These are phyloP conservation scores for Apiotrichum sp. DNA, from an alignment of 1,284 basidiomycete genomes.

Conservation along the genomic window DNA sequence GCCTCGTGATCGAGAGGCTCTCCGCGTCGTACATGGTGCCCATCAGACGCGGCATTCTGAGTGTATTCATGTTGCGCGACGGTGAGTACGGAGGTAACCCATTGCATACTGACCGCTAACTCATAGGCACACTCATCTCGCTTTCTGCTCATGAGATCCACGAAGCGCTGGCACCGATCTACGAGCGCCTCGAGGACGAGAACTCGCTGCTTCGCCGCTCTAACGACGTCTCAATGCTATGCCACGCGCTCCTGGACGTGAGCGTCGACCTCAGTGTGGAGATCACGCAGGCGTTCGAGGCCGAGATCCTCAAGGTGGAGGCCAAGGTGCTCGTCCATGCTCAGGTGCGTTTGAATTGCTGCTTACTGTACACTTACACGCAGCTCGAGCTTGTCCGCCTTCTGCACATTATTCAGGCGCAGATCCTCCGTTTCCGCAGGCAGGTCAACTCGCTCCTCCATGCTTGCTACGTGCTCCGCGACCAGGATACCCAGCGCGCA, in stretches of 20 bases:
- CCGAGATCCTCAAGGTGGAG: conserved; percentile 45
- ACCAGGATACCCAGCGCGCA: conserved; percentile 42
- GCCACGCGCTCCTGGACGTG: conserved; percentile 44
- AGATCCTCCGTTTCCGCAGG: conserved; percentile 43
- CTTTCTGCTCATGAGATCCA: conserved; percentile 31
- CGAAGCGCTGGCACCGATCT: conserved; percentile 44
- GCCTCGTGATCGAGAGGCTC: conserved; percentile 42
- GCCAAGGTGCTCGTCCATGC: conserved; percentile 43
- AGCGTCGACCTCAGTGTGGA: conserved; percentile 41
- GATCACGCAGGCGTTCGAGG: conserved; percentile 45
- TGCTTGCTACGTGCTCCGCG: conserved; percentile 41
- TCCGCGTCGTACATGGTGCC: conserved; percentile 46
- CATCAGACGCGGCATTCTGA: conserved; percentile 39
- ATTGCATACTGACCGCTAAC: background rate
- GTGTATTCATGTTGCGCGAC: conserved; percentile 44
- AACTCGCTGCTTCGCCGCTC: conserved; percentile 40
- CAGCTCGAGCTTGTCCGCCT: conserved; percentile 46
- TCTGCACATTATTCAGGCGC: conserved; percentile 45
- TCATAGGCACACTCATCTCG: conserved; percentile 41
- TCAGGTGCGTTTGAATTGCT: conserved; percentile 13
- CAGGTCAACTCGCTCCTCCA: conserved; percentile 41
- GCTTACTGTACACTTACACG: background rate
- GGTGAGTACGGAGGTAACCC: conserved; percentile 23
- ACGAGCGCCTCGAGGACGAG: conserved; percentile 41
- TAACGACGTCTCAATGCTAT: conserved; percentile 45